A percentile compares a stretch with the other conserved stretches of the same genome.
Conservation (phyloP, 805 yeast genomes). For the Helenozyma baotianmanensis region DNA sequence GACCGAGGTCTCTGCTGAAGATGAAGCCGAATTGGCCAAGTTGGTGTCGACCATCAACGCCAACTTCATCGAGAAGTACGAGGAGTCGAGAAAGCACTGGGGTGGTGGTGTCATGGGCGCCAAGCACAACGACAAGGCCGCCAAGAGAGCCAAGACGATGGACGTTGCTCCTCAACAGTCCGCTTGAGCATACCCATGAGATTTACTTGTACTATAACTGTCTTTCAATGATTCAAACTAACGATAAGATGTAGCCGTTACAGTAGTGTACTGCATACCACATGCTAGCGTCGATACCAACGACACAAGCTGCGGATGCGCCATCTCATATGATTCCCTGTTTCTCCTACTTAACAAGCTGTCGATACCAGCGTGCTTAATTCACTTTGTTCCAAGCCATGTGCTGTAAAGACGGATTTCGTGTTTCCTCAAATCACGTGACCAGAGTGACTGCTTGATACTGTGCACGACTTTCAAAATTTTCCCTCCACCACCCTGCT, state of each 20-base stretch:
- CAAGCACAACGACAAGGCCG: conserved; percentile 83
- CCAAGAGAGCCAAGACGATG: conserved; percentile 65
- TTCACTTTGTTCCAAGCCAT: too few species aligned
- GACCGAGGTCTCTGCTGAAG: conserved; percentile 92
- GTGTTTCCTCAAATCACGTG: too few species aligned
- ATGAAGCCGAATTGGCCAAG: conserved; percentile 91
- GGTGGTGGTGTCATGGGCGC: conserved; percentile 99
- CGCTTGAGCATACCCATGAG: not conserved
- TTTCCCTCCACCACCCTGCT: conserved; percentile 9
- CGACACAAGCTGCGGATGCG: too few species aligned
- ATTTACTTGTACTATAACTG: not conserved
- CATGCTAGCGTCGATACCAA: not conserved
- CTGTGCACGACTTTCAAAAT: conserved; percentile 12
- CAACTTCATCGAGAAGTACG: conserved; percentile 91
- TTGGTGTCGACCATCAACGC: conserved; percentile 89
- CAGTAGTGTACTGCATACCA: too few species aligned
- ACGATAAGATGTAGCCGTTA: too few species aligned
- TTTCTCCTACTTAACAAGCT: too few species aligned
- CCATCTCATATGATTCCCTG: too few species aligned
- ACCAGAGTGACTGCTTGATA: conserved; percentile 13
- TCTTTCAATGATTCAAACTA: not conserved
- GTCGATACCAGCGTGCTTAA: too few species aligned
- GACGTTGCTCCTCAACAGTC: conserved; percentile 27
- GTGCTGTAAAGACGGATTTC: too few species aligned
- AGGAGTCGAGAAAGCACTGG: conserved; percentile 97